Percentiles rank a stretch among this genome's conserved stretches.
Evolutionary conservation across 2,329 filamentous ascomycete species (phyloP).

Genomic region (Phaeophleospora eucalypticola): DNA sequence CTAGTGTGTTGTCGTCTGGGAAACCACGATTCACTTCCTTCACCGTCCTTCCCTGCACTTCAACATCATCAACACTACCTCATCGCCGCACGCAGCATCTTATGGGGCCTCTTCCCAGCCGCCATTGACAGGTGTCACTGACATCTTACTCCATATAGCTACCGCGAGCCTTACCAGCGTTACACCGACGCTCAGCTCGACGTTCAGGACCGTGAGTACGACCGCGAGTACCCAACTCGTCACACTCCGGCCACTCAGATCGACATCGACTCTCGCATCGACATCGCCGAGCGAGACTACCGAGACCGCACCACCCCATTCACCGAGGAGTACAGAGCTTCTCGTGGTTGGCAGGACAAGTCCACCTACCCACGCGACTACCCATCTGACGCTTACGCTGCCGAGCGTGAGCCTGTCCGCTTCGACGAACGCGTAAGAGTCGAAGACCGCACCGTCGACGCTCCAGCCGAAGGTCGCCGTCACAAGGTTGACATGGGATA

Average conservation of each 20-base stretch:
- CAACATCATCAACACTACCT: slow-evolving; percentile 18
- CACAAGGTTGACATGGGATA: slow-evolving; percentile 67
- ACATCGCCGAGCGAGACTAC: slow-evolving; percentile 48
- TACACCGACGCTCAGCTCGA: slow-evolving; percentile 65
- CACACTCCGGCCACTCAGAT: slow-evolving; percentile 47
- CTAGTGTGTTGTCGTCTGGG: slow-evolving; percentile 32
- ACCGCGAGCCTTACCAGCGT: slow-evolving; percentile 52
- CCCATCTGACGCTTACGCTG: slow-evolving; percentile 34
- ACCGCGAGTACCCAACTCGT: slow-evolving; percentile 45
- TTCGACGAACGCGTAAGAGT: slow-evolving; percentile 48
- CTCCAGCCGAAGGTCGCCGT: slow-evolving; percentile 34
- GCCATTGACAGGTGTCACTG: slow-evolving; percentile 18
- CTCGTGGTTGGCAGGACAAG: slow-evolving; percentile 36
- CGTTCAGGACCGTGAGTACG: slow-evolving; percentile 52
- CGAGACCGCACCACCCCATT: slow-evolving; percentile 37
- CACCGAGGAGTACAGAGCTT: slow-evolving; percentile 37
- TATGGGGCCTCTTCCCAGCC: slow-evolving; percentile 18
- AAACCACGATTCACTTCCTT: slow-evolving; percentile 25
- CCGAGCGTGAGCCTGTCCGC: slow-evolving; percentile 34
- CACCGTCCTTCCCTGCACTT: slow-evolving; percentile 23
- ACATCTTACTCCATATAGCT: slow-evolving; percentile 40
- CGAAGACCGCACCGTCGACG: slow-evolving; percentile 51
- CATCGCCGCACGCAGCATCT: slow-evolving; percentile 4
- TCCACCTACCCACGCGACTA: slow-evolving; percentile 37
- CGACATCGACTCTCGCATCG: slow-evolving; percentile 56